These are phyloP conservation scores for Isoetes taiwanensis DNA, from an alignment of 75 land plant genomes.

Conservation along the genomic window DNA sequence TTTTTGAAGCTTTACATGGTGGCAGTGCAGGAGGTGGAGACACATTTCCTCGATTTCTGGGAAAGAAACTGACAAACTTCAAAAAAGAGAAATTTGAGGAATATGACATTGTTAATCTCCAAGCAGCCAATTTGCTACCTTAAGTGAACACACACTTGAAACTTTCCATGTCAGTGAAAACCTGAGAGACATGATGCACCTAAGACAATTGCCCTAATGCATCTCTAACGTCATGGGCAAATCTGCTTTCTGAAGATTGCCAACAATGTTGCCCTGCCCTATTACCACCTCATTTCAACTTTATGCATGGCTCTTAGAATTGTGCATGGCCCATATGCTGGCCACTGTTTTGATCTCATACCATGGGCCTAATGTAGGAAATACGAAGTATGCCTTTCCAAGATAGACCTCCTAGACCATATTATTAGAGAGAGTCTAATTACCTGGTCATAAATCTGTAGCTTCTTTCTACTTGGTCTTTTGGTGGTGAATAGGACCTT, in stretches of 20 bases:
- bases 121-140: no score
- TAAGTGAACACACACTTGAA: no score
- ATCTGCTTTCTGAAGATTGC: no score
- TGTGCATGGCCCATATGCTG: no score
- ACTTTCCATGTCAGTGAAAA: no score
- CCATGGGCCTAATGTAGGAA: background rate
- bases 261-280: no score
- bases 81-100: background rate
- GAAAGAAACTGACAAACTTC: background rate
- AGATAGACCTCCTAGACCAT: background rate
- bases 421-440: background rate
- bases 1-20: constrained; percentile 19
- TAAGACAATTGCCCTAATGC: no score
- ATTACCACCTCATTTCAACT: no score
- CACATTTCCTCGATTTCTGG: constrained; percentile 1
- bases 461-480: constrained; percentile 15
- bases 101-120: background rate
- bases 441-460: constrained; percentile 22
- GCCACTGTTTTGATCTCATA: background rate
- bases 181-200: no score
- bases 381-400: background rate
- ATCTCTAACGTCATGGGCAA: no score
- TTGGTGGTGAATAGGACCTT: constrained; percentile 11
- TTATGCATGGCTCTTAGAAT: no score
- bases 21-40: constrained; percentile 4